Base-by-base conservation (phyloP, 228 moss, liverwort and hornwort species). In the Sphagnum fallax region DNA sequence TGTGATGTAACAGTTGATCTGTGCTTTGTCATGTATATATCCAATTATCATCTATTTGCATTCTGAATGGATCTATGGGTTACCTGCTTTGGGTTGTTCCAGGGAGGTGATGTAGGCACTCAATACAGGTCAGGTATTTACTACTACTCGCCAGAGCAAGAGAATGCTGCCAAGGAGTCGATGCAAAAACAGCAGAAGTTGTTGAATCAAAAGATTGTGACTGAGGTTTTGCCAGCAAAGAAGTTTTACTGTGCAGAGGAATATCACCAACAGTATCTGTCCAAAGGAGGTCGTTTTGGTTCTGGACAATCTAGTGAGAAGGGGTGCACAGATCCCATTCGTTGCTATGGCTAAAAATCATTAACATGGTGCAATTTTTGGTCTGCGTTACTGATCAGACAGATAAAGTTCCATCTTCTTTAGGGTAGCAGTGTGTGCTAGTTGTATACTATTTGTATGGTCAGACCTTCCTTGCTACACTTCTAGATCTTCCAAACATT, bases 101-200 rank as follows among this genome's bases (percentile, higher is more conserved):
- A 95, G 92, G 95, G 95, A 5, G 92, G 95, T 14, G 92, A 96
- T 50, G 76, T 81, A 48, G 95, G 95, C 55, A 86, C 95, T 6
- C 95, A 96, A 68, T 96, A 96, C 55, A 84, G 91, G 69, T 92
- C 92, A 47, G 92, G 95, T 51, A 86, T 96, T 60, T 96, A 92
- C 75, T 84, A 65, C 69, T 89, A 91, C 79, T 60, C 85, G 6
- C 88, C 86, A 0, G 92, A 96, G 72, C 92, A 96, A 82, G 95
- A 92, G 84, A 75, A 75, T 55, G 72, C 68, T 52, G 92, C 92
- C 0, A 77, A 63, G 16, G 87, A 89, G 63, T 83, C 92, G 0
- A 71, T 83, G 12, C 84, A 84, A 63, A 79, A 66, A 5, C 88
- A 89, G 5, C 75, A 91, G 18, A 78, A 77, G 53, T 69, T 77